phyloP scores from a whole-genome alignment of 495 filamentous ascomycete genomes.

The Xylaria telfairii region DNA sequence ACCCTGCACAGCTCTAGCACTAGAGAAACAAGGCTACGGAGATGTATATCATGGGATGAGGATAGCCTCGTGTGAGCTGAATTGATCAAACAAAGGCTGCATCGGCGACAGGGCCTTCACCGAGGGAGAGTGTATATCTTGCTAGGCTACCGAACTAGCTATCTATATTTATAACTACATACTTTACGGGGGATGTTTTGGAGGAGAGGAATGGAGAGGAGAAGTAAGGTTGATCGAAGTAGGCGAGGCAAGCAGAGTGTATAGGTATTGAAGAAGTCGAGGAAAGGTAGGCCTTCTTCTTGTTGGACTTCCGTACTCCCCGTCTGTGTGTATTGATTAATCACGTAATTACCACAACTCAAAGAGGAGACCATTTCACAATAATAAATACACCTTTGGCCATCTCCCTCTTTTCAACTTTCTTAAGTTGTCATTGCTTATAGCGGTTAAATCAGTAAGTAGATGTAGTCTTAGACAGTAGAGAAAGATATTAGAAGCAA shows the following conservation, averaged over 20 bases:
- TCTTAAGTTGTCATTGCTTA: neutral
- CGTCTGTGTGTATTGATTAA: neutral
- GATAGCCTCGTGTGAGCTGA: neutral
- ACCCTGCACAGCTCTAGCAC: neutral
- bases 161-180: neutral
- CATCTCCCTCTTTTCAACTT: neutral
- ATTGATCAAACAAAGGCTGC: neutral
- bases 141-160: neutral
- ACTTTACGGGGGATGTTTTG: neutral
- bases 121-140: constrained; percentile 13
- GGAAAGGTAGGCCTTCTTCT: neutral
- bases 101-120: constrained; percentile 19
- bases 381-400: neutral
- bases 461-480: too few species aligned
- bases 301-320: neutral
- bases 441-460: neutral
- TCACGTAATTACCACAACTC: neutral
- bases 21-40: neutral
- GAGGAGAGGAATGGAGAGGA: neutral
- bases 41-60: constrained; percentile 7
- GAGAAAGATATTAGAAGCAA: neutral
- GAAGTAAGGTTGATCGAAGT: neutral
- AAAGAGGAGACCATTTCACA: neutral
- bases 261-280: constrained; percentile 4
- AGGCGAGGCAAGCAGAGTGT: neutral